Base-by-base conservation (phyloP, 2,329 filamentous ascomycete genomes). In the Epichloe festucae region DNA sequence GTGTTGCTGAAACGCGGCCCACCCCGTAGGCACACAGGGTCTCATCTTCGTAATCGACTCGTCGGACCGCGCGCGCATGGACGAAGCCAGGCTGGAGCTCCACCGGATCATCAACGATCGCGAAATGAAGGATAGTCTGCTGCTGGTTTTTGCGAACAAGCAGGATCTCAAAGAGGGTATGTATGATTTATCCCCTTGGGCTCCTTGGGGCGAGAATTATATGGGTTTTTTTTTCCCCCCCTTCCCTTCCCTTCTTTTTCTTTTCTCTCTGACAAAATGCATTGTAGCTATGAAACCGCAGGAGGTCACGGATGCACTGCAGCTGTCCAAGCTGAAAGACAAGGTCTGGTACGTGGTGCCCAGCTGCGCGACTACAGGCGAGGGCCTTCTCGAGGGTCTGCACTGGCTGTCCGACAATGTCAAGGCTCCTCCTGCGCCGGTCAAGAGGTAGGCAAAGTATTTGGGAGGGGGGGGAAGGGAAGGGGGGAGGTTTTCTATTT, bases 21-120 rank as follows among this genome's bases (percentile, higher is more conserved):
- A 31, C 27, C 27, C 27, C 17, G 48, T 67, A 93, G 85, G 90
- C 65, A 97, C 93, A 54, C 93, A 97, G 75, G 93, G 90, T 64
- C 80, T 98, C 62, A 96, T 98, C 73, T 98, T 97, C 75, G 93
- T 98, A 60, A 89, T 98, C 64, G 93, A 98, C 74, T 94, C 87
- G 56, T 93, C 88, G 63, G 93, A 97, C 71, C 87, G 84, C 58
- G 83, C 81, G 61, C 86, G 93, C 67, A 89, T 98, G 70, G 88
- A 93, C 52, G 93, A 97, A 73, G 93, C 93, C 52, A 81, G 85
- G 62, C 87, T 89, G 68, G 93, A 98, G 70, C 77, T 98, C 58
- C 89, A 96, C 74, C 87, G 91, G 65, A 97, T 97, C 72, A 89
- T 97, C 73, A 93, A 95, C 70, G 93, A 97, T 69, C 84, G 91